These are phyloP conservation scores for Alnus rubra DNA, from an alignment of 306 rosid species.

Conservation along the genomic window DNA sequence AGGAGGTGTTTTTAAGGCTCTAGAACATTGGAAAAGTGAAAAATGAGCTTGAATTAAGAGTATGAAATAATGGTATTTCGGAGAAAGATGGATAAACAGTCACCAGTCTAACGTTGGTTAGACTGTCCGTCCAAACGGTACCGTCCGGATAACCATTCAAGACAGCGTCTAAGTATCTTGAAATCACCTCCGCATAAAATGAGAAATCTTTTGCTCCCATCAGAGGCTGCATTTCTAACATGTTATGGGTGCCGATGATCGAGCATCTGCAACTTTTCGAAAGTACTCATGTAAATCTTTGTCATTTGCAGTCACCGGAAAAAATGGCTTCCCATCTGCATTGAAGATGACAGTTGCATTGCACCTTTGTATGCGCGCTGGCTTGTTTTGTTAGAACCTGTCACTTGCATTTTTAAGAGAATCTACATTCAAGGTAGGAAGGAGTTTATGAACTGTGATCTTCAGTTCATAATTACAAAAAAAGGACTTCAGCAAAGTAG, in stretches of 20 bases:
- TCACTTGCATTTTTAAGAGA: background rate
- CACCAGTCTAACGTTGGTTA: too few species aligned
- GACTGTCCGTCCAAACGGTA: too few species aligned
- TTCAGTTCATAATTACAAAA: too few species aligned
- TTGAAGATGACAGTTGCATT: slow-evolving; percentile 45
- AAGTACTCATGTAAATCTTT: slow-evolving; percentile 36
- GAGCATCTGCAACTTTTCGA: slow-evolving; percentile 25
- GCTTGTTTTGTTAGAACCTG: slow-evolving; percentile 53
- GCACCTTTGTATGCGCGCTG: slow-evolving; percentile 43
- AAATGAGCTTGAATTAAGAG: too few species aligned
- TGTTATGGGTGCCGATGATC: slow-evolving; percentile 33
- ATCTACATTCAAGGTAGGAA: background rate
- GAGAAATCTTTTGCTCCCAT: slow-evolving; percentile 56
- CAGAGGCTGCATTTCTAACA: slow-evolving; percentile 24
- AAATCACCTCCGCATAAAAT: slow-evolving; percentile 41
- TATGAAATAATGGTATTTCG: too few species aligned
- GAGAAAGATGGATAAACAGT: too few species aligned
- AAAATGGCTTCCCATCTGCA: slow-evolving; percentile 22
- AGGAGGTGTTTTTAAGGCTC: too few species aligned
- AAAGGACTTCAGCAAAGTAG: too few species aligned
- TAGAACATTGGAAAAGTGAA: too few species aligned
- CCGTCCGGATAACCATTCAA: too few species aligned
- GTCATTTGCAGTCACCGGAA: slow-evolving; percentile 38
- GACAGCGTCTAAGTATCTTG: slow-evolving; percentile 27
- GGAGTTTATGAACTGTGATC: too few species aligned